These are phyloP conservation scores for Nigrograna mackinnonii DNA, from an alignment of 2,329 filamentous ascomycete genomes.

Conservation along the genomic window DNA sequence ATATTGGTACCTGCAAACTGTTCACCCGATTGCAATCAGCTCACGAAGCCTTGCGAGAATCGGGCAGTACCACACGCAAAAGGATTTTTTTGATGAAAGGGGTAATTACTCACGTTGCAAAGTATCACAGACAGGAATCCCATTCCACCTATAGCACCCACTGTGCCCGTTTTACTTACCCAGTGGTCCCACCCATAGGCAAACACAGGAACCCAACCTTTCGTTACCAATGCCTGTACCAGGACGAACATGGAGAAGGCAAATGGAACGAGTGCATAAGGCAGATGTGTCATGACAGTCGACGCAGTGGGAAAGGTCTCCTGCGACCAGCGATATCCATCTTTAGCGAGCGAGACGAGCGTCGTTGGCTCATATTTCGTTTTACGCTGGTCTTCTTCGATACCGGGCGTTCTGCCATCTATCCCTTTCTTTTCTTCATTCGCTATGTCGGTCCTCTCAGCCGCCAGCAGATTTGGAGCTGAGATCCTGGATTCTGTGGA, in stretches of 20 bases:
- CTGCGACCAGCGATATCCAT: slow-evolving; percentile 62
- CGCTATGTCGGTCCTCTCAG: neutral
- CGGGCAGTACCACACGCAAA: too few relatives aligned
- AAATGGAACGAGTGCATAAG: slow-evolving; percentile 70
- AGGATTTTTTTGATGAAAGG: neutral
- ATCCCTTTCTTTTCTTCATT: neutral
- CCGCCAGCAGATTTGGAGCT: neutral
- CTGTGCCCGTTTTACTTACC: slow-evolving; percentile 69
- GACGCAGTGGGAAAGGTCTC: slow-evolving; percentile 73
- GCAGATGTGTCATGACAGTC: slow-evolving; percentile 67
- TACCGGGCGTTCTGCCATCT: neutral
- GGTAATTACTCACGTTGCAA: slow-evolving; percentile 64
- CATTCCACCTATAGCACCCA: slow-evolving; percentile 73
- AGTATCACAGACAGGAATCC: slow-evolving; percentile 71
- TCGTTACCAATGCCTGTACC: slow-evolving; percentile 72
- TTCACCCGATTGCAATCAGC: slow-evolving; percentile 1
- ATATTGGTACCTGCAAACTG: slow-evolving; percentile 80
- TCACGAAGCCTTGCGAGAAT: slow-evolving; percentile 10
- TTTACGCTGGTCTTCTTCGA: neutral
- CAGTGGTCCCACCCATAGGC: slow-evolving; percentile 75
- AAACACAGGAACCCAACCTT: slow-evolving; percentile 75
- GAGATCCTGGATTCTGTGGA: neutral
- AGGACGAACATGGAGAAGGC: slow-evolving; percentile 76
- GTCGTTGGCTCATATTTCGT: slow-evolving; percentile 53
- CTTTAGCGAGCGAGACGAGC: slow-evolving; percentile 53